phyloP scores from a whole-genome alignment of 2,329 filamentous ascomycete species.

The Pseudocercospora vitis region DNA sequence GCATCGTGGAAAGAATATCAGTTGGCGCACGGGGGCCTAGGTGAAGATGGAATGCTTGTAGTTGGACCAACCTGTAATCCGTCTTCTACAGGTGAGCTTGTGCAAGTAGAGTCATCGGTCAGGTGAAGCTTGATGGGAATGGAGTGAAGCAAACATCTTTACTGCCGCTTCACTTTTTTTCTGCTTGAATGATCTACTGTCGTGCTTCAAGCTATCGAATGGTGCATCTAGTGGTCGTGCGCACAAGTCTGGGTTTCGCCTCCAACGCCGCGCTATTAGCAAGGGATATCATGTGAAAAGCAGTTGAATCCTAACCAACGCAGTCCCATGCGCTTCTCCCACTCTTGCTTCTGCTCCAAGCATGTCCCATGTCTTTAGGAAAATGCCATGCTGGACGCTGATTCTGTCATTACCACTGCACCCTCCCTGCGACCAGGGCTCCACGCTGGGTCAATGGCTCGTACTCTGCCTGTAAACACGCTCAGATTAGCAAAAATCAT shows the following conservation, averaged over 20 bases:
- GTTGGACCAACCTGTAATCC: too few species aligned
- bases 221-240: background rate
- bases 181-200: too few species aligned
- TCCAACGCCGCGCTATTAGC: background rate
- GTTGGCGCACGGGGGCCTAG: too few species aligned
- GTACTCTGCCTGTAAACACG: background rate
- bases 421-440: background rate
- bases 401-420: background rate
- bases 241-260: background rate
- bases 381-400: conserved; percentile 7
- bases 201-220: background rate
- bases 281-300: background rate
- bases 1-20: too few species aligned
- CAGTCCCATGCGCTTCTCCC: too few species aligned
- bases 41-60: too few species aligned
- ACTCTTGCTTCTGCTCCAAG: background rate
- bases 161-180: too few species aligned
- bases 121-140: too few species aligned
- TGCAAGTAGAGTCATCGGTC: too few species aligned
- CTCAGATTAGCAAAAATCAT: conserved; percentile 1
- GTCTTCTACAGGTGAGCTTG: too few species aligned
- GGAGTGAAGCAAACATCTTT: too few species aligned
- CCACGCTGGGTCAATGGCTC: background rate
- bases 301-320: too few species aligned
- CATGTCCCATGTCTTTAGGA: background rate